Evolutionary conservation across 2,329 filamentous ascomycete genomes (phyloP).

Genomic region (Periconia sp.): DNA sequence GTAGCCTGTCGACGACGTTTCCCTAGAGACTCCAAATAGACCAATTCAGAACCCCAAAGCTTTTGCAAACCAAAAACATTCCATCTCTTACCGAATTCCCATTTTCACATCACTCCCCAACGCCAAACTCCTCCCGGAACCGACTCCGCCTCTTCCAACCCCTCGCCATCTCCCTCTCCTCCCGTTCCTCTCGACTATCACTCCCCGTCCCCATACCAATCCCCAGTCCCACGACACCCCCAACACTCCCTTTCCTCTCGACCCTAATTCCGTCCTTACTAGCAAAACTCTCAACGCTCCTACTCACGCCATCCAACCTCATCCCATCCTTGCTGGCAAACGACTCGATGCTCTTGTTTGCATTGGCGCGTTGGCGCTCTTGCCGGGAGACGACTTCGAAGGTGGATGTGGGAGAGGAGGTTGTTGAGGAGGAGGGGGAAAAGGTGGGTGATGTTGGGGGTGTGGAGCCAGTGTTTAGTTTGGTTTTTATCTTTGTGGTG

Average conservation of each 20-base stretch:
- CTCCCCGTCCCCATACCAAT: slow-evolving; percentile 2
- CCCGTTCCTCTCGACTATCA: slow-evolving; percentile 12
- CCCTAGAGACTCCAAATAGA: too few species aligned
- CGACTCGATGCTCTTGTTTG: slow-evolving; percentile 23
- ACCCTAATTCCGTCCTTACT: too few species aligned
- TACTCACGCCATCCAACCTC: too few species aligned
- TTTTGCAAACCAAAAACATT: background rate
- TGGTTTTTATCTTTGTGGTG: slow-evolving; percentile 38
- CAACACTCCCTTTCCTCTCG: too few species aligned
- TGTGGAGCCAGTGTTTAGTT: slow-evolving; percentile 16
- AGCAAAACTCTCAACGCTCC: slow-evolving; percentile 6
- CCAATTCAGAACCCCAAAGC: background rate
- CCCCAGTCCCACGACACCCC: background rate
- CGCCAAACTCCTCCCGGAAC: slow-evolving; percentile 38
- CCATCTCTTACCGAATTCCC: background rate
- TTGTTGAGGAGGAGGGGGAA: slow-evolving; percentile 21
- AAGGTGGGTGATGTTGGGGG: slow-evolving; percentile 29
- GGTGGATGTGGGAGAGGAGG: slow-evolving; percentile 13
- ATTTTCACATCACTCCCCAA: slow-evolving; percentile 10
- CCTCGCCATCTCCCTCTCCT: slow-evolving; percentile 18
- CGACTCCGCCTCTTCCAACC: slow-evolving; percentile 33
- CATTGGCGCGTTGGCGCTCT: slow-evolving; percentile 16
- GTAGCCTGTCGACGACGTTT: too few species aligned
- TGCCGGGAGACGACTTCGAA: slow-evolving; percentile 34
- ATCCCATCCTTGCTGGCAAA: slow-evolving; percentile 22